Conservation (phyloP, 225 moss, liverwort and hornwort genomes). For the Pseudisothecium myosuroides region DNA sequence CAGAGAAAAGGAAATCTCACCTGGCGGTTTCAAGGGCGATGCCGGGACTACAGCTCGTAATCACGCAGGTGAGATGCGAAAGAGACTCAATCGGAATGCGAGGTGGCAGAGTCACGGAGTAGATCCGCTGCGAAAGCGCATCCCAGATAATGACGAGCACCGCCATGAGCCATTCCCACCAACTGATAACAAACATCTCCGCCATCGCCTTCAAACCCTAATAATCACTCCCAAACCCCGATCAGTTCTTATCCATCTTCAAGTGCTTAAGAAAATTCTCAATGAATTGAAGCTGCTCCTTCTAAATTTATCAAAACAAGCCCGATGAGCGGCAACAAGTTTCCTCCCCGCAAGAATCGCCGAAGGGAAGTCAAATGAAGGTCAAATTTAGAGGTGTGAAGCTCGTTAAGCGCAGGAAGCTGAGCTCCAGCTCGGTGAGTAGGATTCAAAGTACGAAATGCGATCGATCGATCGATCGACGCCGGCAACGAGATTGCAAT, state of each 20-base stretch:
- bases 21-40: constrained; percentile 61
- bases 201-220: constrained; percentile 21
- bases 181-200: not conserved
- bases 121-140: constrained; percentile 38
- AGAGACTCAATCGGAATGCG: constrained; percentile 26
- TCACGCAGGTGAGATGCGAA: constrained; percentile 45
- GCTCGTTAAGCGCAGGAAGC: not conserved
- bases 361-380: not conserved
- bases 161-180: constrained; percentile 33
- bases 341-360: not conserved
- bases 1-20: not conserved
- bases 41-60: constrained; percentile 57
- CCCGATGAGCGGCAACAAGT: not conserved
- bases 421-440: not conserved
- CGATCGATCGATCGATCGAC: not conserved
- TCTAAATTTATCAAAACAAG: not conserved
- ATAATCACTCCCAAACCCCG: not conserved
- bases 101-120: constrained; percentile 37
- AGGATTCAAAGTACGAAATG: not conserved
- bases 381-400: not conserved
- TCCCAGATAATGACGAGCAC: constrained; percentile 24
- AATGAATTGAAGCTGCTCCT: not conserved
- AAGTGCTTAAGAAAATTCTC: not conserved
- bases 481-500: not conserved
- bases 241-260: not conserved